phyloP scores from a whole-genome alignment of 2,329 filamentous ascomycete species.

The Penicillium sp. region DNA sequence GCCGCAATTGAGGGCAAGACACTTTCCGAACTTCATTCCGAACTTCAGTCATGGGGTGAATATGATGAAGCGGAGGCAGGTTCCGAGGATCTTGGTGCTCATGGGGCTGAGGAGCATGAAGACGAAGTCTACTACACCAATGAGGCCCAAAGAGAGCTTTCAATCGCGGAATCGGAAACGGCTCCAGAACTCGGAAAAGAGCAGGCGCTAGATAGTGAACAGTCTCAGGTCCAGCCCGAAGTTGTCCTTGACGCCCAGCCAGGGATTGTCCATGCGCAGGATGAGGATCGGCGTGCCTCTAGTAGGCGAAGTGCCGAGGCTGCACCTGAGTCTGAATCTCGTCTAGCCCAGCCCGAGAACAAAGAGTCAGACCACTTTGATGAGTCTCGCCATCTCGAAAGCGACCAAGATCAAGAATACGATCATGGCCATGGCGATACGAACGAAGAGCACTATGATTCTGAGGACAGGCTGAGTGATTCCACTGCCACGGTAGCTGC shows the following conservation, averaged over 20 bases:
- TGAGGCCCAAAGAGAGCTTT: conserved; percentile 6
- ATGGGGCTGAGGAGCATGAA: conserved; percentile 13
- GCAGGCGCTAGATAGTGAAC: background rate
- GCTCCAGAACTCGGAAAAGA: background rate
- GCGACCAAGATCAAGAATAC: conserved; percentile 13
- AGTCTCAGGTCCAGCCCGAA: background rate
- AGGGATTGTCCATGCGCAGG: background rate
- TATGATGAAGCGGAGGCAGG: conserved; percentile 43
- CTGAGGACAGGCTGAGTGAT: conserved; percentile 26
- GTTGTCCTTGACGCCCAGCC: background rate
- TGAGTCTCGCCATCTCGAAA: conserved; percentile 5
- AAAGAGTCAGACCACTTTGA: background rate
- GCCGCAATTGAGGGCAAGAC: conserved; percentile 51
- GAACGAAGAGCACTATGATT: conserved; percentile 19
- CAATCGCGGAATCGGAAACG: conserved; percentile 1
- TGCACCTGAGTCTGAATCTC: background rate
- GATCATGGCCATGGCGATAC: conserved; percentile 4
- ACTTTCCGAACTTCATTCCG: conserved; percentile 41
- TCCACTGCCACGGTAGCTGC: conserved; percentile 24
- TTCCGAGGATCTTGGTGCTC: conserved; percentile 12
- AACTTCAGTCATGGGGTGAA: conserved; percentile 39
- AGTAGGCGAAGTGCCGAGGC: background rate
- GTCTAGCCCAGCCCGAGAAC: background rate
- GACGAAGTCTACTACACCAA: conserved; percentile 7
- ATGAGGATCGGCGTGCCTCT: background rate